Conservation (phyloP, 148 eudicot genomes). For the Rhododendron williamsianum region DNA sequence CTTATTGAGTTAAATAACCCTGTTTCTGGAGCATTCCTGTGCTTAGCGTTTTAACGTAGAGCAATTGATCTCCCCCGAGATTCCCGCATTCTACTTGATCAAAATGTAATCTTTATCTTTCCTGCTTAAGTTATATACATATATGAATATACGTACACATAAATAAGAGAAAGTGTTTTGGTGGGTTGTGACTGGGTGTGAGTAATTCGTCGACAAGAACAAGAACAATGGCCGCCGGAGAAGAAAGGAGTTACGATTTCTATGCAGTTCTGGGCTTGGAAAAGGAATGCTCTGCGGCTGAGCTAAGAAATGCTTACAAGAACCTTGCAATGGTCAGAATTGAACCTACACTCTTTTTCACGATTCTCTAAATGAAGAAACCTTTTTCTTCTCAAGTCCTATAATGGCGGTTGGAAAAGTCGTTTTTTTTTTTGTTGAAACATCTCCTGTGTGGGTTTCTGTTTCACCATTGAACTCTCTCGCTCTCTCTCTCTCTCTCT, state of each 20-base stretch:
- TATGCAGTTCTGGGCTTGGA: slow-evolving; percentile 71
- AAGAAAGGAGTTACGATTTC: slow-evolving; percentile 40
- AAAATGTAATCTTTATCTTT: background rate
- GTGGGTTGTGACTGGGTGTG: background rate
- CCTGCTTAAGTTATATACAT: background rate
- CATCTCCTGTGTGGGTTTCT: background rate
- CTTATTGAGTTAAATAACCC: background rate
- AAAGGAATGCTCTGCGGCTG: slow-evolving; percentile 58
- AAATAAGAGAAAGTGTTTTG: background rate
- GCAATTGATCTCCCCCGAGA: slow-evolving; percentile 13
- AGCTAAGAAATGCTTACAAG: slow-evolving; percentile 78
- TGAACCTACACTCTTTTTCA: background rate
- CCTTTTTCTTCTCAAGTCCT: background rate
- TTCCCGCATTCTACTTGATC: background rate
- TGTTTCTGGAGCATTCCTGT: slow-evolving; percentile 35
- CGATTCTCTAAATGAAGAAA: background rate
- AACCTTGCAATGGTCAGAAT: slow-evolving; percentile 76
- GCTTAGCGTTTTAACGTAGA: background rate
- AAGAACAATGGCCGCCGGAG: slow-evolving; percentile 36
- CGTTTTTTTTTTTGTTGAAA: background rate
- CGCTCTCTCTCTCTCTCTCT: background rate
- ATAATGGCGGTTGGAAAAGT: background rate
- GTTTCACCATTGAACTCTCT: background rate
- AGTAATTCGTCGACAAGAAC: background rate
- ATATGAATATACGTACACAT: background rate